A percentile compares a stretch with the other conserved stretches of the same genome.
Conservation (phyloP, 2,329 filamentous ascomycete genomes). For the Dryadomyces quercivorus region DNA sequence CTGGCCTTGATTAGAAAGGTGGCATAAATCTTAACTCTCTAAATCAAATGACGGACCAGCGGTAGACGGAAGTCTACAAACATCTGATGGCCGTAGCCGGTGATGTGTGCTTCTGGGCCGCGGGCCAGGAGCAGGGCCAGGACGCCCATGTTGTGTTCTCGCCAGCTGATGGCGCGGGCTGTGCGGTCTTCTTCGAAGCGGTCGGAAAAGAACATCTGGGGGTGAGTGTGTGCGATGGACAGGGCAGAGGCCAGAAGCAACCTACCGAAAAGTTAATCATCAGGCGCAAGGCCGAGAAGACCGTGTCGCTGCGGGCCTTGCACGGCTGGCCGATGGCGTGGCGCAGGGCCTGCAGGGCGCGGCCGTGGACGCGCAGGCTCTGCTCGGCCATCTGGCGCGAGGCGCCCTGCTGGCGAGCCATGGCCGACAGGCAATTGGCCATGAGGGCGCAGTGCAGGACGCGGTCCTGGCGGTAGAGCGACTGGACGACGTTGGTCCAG, state of each 20-base stretch:
- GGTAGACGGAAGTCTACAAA: constrained; percentile 13
- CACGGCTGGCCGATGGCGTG: constrained; percentile 8
- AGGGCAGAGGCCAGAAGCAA: not conserved
- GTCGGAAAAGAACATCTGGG: constrained; percentile 13
- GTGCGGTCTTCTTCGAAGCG: constrained; percentile 10
- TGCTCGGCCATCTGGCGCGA: constrained; percentile 9
- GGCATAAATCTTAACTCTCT: too few species aligned
- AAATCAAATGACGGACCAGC: constrained; percentile 6
- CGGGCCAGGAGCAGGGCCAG: constrained; percentile 10
- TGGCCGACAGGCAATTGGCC: constrained; percentile 10
- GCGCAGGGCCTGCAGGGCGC: constrained; percentile 11
- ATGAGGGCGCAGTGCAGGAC: constrained; percentile 11
- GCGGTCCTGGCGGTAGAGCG: constrained; percentile 9
- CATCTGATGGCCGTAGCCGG: constrained; percentile 12
- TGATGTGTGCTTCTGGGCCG: constrained; percentile 9
- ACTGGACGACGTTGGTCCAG: constrained; percentile 13
- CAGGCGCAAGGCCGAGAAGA: constrained; percentile 12
- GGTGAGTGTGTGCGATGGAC: not conserved
- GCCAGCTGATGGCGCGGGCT: constrained; percentile 12
- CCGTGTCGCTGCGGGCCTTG: constrained; percentile 10
- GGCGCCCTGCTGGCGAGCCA: constrained; percentile 5
- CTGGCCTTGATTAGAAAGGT: constrained; percentile 3
- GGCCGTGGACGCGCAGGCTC: constrained; percentile 11
- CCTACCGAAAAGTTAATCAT: constrained; percentile 15
- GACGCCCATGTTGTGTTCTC: constrained; percentile 11